phyloP scores from a whole-genome alignment of 768 basidiomycete species.

The Auricularia auricula-judae region DNA sequence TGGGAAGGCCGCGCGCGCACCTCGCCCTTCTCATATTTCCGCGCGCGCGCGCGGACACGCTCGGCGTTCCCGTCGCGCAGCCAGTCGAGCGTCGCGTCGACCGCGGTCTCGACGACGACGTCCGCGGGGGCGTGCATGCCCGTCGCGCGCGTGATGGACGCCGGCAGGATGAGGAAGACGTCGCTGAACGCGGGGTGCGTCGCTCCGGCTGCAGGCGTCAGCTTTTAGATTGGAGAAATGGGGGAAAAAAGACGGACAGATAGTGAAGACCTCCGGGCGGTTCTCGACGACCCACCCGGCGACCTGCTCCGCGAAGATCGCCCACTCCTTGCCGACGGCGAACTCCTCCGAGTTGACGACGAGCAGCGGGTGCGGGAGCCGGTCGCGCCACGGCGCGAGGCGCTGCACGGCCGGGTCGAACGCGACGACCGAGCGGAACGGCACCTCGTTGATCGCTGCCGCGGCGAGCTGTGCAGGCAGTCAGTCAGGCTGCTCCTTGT shows the following conservation, averaged over 20 bases:
- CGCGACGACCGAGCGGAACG: constrained; percentile 24
- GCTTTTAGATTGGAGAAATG: background rate
- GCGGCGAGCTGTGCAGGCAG: background rate
- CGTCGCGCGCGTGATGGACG: constrained; percentile 17
- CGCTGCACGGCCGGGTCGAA: constrained; percentile 6
- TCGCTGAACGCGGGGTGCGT: constrained; percentile 26
- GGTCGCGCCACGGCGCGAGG: constrained; percentile 16
- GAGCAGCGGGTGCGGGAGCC: constrained; percentile 22
- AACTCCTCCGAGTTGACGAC: constrained; percentile 33
- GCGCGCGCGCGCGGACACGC: background rate
- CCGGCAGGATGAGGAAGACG: constrained; percentile 23
- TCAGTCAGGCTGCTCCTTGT: background rate
- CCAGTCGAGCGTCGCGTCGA: constrained; percentile 14
- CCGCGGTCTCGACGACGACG: constrained; percentile 11
- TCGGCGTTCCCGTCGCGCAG: constrained; percentile 1
- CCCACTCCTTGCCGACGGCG: constrained; percentile 25
- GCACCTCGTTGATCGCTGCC: constrained; percentile 16
- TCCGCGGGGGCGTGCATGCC: constrained; percentile 15
- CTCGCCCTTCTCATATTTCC: background rate
- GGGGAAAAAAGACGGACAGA: constrained; percentile 4
- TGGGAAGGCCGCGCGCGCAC: background rate
- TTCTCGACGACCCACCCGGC: constrained; percentile 6
- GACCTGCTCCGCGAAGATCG: constrained; percentile 20
- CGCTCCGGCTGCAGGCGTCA: constrained; percentile 14
- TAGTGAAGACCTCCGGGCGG: constrained; percentile 1